Evolutionary conservation across 257 asterid species (phyloP), one percentile per base, ranked within the genome.

Genomic region (Knoxia roxburghii): DNA sequence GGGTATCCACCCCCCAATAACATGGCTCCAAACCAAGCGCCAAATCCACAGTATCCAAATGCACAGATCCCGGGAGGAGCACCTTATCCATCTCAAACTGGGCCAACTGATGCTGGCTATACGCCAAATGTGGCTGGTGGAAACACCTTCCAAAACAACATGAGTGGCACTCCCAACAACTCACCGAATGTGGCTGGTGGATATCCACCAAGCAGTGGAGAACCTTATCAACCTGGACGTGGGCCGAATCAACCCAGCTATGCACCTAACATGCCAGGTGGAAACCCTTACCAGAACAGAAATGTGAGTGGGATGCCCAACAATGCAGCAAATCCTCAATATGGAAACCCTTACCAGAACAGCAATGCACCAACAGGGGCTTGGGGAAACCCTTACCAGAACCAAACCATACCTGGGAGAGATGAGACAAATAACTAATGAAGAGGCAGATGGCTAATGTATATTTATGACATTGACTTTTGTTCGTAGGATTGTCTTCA

Each of bases 321-420:
- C 61, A 76, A 67, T 60, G 61, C 74, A 7, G 72, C 79, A 32
- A 77, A 76, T 54, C 54, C 41, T 18, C 83, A 69, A 37, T 72
- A 83, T 40, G 72, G 68, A 61, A 67, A 69, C 49, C 69, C 70
- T 10, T 68, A 67, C 35, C 87, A 75, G 59, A 56, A 76, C 75
- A 77, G 67, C 39, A 73, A 81, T 61, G 56, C 83, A 4, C 84
- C 77, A 6, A 76, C 65, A n/a, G 7, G 13, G 21, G 70, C 60
- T 14, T 80, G 69, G 37, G 81, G 74, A 32, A 64, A 70, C 48
- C 78, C 83, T n/a, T 45, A 75, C 61, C 83, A 75, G 33, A 74
- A 51, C 77, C 86, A 77, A 72, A 79, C 84, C 73, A 59, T 79
- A 10, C 85, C 83, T 8, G 90, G 87, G 65, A 79, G 93, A 76